Percentiles rank a stretch among this genome's conserved stretches.
Conservation (phyloP, 2,329 filamentous ascomycete species). For the Zymoseptoria crescenta region DNA sequence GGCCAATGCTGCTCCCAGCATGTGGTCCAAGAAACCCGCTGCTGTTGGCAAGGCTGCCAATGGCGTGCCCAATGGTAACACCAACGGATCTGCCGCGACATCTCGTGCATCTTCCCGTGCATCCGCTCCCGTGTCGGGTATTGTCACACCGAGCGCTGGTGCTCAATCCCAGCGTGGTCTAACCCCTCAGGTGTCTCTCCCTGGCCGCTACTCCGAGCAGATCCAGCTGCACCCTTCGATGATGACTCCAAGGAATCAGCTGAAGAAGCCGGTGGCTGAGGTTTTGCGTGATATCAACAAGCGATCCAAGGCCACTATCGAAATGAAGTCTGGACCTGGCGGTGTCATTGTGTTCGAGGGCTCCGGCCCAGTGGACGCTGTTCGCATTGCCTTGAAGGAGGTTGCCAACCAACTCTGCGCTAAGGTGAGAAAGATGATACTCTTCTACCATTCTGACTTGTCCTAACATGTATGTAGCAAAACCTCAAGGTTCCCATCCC, state of each 20-base stretch:
- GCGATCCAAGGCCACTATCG: slow-evolving; percentile 78
- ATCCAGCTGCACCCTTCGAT: slow-evolving; percentile 67
- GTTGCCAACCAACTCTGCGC: slow-evolving; percentile 79
- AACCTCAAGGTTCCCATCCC: slow-evolving; percentile 72
- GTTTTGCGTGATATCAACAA: slow-evolving; percentile 88
- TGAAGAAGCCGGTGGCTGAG: slow-evolving; percentile 79
- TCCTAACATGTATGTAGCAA: slow-evolving; percentile 39
- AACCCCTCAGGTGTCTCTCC: slow-evolving; percentile 56
- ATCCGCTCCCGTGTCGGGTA: slow-evolving; percentile 56
- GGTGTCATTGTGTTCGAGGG: slow-evolving; percentile 76
- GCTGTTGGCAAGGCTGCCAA: slow-evolving; percentile 40
- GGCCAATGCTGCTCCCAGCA: slow-evolving; percentile 55
- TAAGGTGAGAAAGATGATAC: slow-evolving; percentile 51
- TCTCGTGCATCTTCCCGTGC: slow-evolving; percentile 47
- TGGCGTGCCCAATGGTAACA: slow-evolving; percentile 40
- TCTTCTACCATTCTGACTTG: background rate
- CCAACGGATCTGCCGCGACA: slow-evolving; percentile 48
- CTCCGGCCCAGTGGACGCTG: slow-evolving; percentile 72
- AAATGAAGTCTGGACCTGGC: slow-evolving; percentile 64
- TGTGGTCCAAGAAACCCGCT: slow-evolving; percentile 67
- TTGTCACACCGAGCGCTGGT: slow-evolving; percentile 41
- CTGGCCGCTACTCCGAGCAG: slow-evolving; percentile 72
- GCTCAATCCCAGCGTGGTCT: slow-evolving; percentile 37
- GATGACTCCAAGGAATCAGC: slow-evolving; percentile 65
- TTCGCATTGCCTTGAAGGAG: slow-evolving; percentile 82